Evolutionary conservation across 2,329 filamentous ascomycete species (phyloP).

Genomic region (Cladosporium oxysporum): DNA sequence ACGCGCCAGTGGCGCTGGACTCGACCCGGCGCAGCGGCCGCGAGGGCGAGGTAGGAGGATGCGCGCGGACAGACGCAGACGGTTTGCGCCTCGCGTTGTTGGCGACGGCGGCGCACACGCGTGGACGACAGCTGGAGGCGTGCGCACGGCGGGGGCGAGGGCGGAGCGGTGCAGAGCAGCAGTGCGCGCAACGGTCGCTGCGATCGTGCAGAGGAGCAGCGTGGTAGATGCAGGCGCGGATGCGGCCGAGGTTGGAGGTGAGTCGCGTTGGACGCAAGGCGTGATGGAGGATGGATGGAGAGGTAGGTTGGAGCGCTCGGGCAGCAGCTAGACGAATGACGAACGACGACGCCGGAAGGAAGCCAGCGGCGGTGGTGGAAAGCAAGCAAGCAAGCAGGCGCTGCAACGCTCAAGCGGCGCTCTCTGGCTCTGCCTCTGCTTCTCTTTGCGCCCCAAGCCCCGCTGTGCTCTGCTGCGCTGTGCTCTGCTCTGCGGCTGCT

Average conservation of each 20-base stretch:
- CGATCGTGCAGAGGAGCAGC: slow-evolving; percentile 5
- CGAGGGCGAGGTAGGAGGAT: slow-evolving; percentile 9
- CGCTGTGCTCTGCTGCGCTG: not conserved
- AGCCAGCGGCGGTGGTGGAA: not conserved
- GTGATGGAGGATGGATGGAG: not conserved
- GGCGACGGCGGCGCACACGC: slow-evolving; percentile 8
- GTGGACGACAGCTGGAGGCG: slow-evolving; percentile 3
- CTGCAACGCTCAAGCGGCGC: not conserved
- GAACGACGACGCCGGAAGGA: not conserved
- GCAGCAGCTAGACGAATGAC: not conserved
- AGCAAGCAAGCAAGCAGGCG: not conserved
- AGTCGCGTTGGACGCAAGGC: slow-evolving; percentile 13
- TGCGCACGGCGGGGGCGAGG: slow-evolving; percentile 13
- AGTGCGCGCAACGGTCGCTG: slow-evolving; percentile 1
- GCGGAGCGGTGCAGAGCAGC: not conserved
- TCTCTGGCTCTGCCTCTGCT: not conserved
- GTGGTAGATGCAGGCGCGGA: slow-evolving; percentile 10
- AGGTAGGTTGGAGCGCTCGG: not conserved
- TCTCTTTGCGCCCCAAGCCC: not conserved
- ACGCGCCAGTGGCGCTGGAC: slow-evolving; percentile 20
- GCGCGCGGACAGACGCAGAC: not conserved
- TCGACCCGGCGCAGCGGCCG: slow-evolving; percentile 16
- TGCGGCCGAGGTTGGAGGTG: not conserved
- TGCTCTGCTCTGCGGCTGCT: not conserved
- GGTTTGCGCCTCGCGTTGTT: slow-evolving; percentile 4